Conservation (phyloP, 176 grass and related monocot species). For the Urochloa ruziziensis region DNA sequence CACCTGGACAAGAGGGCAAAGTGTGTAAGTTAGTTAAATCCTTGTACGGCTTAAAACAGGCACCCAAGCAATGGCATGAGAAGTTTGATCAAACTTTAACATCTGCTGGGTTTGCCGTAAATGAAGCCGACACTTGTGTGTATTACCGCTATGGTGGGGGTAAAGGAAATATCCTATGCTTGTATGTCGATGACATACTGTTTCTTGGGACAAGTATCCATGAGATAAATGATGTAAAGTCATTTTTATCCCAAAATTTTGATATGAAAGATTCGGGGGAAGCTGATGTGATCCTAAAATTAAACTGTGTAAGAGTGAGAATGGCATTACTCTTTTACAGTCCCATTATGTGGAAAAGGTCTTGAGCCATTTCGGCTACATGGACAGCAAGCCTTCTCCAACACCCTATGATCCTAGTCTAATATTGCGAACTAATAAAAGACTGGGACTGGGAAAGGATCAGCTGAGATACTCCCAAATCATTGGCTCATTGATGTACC, state of each 20-base stretch:
- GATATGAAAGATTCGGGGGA: not conserved
- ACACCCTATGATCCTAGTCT: too few relatives aligned
- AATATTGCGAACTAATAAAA: too few relatives aligned
- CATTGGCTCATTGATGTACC: too few relatives aligned
- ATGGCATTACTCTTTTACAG: not conserved
- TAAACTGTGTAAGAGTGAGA: not conserved
- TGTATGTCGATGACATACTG: not conserved
- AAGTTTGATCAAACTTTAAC: not conserved
- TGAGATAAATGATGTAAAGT: not conserved
- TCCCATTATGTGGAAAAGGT: not conserved
- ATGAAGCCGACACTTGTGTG: not conserved
- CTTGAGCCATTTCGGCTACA: not conserved
- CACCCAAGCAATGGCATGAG: not conserved
- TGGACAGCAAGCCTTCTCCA: too few relatives aligned
- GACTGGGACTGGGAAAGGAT: too few relatives aligned
- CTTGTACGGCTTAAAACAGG: not conserved
- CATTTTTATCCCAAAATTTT: not conserved
- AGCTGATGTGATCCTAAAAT: not conserved
- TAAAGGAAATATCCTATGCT: not conserved
- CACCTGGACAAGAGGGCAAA: not conserved
- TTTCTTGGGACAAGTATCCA: not conserved
- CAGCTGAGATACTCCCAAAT: too few relatives aligned
- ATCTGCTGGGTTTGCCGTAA: not conserved
- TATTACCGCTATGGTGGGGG: not conserved
- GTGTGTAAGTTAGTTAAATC: not conserved